Conservation (phyloP, 106 monocot species). For the Triglochin maritima region DNA sequence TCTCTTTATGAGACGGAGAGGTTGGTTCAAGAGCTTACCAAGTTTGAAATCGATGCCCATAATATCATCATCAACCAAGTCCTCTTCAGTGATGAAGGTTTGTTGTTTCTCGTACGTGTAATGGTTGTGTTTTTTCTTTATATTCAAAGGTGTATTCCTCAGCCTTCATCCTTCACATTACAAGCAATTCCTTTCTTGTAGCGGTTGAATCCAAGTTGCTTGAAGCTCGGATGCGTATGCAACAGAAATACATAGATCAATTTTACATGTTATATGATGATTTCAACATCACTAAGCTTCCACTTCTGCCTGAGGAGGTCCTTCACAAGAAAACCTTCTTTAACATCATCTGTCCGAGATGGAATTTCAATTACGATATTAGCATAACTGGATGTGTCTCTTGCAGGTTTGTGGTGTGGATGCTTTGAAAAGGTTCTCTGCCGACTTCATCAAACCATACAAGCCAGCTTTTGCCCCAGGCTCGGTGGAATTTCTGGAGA, state of each 20-base stretch:
- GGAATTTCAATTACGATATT: neutral
- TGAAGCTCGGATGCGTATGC: slow-evolving; percentile 73
- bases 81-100: slow-evolving; percentile 69
- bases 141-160: neutral
- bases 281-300: slow-evolving; percentile 84
- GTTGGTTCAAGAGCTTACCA: slow-evolving; percentile 71
- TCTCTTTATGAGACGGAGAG: slow-evolving; percentile 90
- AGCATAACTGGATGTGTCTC: neutral
- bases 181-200: slow-evolving; percentile 10
- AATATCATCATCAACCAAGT: slow-evolving; percentile 95
- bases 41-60: slow-evolving; percentile 83
- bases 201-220: slow-evolving; percentile 71
- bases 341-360: neutral
- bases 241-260: slow-evolving; percentile 87
- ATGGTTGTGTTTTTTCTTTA: neutral
- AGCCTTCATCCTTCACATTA: neutral
- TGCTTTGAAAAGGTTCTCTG: slow-evolving; percentile 63
- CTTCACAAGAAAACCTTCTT: neutral
- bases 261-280: slow-evolving; percentile 91
- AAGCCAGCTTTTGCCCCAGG: slow-evolving; percentile 38
- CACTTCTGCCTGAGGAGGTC: slow-evolving; percentile 87
- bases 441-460: slow-evolving; percentile 55
- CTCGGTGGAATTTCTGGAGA: slow-evolving; percentile 58
- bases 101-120: neutral
- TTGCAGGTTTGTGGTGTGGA: slow-evolving; percentile 68